Conservation (phyloP, 768 basidiomycete species). For the Hydnum rufescens region DNA sequence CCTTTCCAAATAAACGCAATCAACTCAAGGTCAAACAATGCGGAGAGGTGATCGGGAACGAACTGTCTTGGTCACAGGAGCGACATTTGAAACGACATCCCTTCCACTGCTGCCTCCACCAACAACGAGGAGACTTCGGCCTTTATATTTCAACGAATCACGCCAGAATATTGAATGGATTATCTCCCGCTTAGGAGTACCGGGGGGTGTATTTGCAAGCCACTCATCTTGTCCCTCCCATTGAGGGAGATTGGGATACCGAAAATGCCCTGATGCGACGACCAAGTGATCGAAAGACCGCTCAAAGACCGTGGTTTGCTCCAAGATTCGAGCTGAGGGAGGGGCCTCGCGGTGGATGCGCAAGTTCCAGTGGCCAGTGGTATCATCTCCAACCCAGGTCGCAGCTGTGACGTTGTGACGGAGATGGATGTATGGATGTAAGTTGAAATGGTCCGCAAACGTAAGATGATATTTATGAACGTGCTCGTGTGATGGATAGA, state of each 20-base stretch:
- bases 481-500: slow-evolving; percentile 30
- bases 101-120: slow-evolving; percentile 29
- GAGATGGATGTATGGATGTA: slow-evolving; percentile 23
- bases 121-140: slow-evolving; percentile 29
- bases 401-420: slow-evolving; percentile 26
- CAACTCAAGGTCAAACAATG: neutral
- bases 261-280: slow-evolving; percentile 36
- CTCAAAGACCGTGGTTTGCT: neutral
- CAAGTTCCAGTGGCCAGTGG: slow-evolving; percentile 28
- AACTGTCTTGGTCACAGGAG: slow-evolving; percentile 9
- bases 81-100: slow-evolving; percentile 28
- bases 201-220: slow-evolving; percentile 18
- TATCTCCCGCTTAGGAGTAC: slow-evolving; percentile 20
- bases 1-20: neutral
- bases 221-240: slow-evolving; percentile 33
- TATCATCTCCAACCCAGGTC: slow-evolving; percentile 24
- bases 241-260: slow-evolving; percentile 26
- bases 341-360: slow-evolving; percentile 14
- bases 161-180: slow-evolving; percentile 37
- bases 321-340: neutral
- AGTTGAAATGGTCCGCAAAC: slow-evolving; percentile 23
- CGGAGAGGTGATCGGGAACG: neutral
- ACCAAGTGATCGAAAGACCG: slow-evolving; percentile 32
- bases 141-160: slow-evolving; percentile 24
- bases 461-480: slow-evolving; percentile 29